Base-by-base conservation (phyloP, 2,329 filamentous ascomycete genomes). In the Curvularia lunata region DNA sequence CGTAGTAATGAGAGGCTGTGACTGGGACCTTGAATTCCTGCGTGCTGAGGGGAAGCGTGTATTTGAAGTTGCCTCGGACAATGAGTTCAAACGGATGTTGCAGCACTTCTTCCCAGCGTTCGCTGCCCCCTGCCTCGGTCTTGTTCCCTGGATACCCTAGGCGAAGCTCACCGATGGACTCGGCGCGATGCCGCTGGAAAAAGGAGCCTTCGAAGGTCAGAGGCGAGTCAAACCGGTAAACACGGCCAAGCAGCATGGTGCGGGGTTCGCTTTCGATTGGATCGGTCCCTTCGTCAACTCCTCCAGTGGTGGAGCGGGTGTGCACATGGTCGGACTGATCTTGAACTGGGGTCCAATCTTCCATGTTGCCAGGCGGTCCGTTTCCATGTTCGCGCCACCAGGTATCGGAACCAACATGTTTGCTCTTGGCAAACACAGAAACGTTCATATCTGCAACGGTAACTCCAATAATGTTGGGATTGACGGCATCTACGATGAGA, bases 51-150 rank as follows among this genome's bases (percentile, higher is more conserved):
- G 86, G 86, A 3, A 88, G 78, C 61, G 86, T 83, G 71, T 99
- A 99, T 72, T 93, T 92, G 66, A 99, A 83, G 13, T 95, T 90
- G 21, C 95, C 95, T 67, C 95, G 89, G 41, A 99, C 86, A 59
- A 98, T 94, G 48, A 99, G 84, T 66, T 97, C 92, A 67, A 98
- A 99, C 43, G 94, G 91, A 75, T 97, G 91, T 64, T 96, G 87
- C 49, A 97, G 83, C 46, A 98, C 93, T 58, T 88, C 86, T 74
- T 96, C 92, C 95, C 95, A 99, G 12, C 93, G 87, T 71, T 90
- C 87, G 1, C 88, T 89, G 8, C 94, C 95, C 40, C 91, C 90
- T 42, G 86, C 82, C 71, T 92, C 88, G 0, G 95, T 98, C 67
- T 88, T 88, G 76, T 98, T 99, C 4, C 94, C 93, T 0, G 95